Base-by-base conservation (phyloP, 257 asterid species). In the Mentha longifolia region DNA sequence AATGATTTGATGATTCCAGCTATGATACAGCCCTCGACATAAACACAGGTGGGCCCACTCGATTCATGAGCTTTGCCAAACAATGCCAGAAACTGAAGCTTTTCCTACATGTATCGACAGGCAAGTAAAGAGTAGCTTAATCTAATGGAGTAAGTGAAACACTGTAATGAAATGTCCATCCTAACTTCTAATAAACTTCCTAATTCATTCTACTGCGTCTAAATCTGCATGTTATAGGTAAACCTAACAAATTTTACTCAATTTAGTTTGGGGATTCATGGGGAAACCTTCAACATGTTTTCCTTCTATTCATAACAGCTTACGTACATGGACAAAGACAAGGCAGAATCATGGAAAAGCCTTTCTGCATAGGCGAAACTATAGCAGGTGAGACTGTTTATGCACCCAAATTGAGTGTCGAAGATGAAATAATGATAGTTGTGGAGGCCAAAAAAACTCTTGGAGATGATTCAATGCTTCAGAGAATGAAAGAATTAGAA, bases 241-340 rank as follows among this genome's bases (percentile, higher is more conserved):
- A 55, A 65, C 60, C 73, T 73, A 73, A 64, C 72, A 54, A 52
- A 50, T 35, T 50, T 0, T 50, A 13, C 43, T 43, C 51, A 45
- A 22, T 25, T 45, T 13, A 6, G 16, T 3, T 7, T 1, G 37
- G 37, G 37, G 37, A n/a, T 55, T 55, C 4, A 61, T 62, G 4
- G 4, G 37, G 30, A 9, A 37, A 35, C 10, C 31, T 41, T 62
- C 31, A 17, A 37, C 12, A 55, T 55, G 61, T 55, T 47, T 55
- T 11, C 61, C 9, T 55, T 25, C 13, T 42, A 20, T 63, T 72
- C 14, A 30, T 20, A 33, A 16, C 93, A 95, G 98, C 99, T 58
- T 95, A 95, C 75, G 99, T 92, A 35, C 92, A 95, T 73, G 99
- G 99, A 58, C 87, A 84, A 78, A 74, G 96, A 80, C 90, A 89